Conservation (phyloP, 768 basidiomycete genomes). For the Suillus bovinus region DNA sequence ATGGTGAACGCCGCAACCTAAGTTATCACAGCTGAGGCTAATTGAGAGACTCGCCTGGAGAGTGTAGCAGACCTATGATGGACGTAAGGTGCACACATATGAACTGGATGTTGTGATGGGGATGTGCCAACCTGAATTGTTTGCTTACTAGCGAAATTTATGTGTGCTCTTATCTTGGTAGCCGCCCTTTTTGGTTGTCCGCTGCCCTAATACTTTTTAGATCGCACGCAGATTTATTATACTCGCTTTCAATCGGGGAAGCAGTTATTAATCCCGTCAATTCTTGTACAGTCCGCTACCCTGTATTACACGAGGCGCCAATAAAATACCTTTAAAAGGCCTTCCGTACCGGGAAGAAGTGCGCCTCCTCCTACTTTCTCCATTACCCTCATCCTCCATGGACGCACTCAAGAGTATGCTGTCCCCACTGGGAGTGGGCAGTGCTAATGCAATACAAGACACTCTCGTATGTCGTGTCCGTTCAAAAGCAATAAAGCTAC, state of each 20-base stretch:
- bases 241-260: slow-evolving; percentile 26
- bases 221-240: slow-evolving; percentile 19
- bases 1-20: slow-evolving; percentile 8
- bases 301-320: slow-evolving; percentile 35
- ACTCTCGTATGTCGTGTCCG: slow-evolving; percentile 56
- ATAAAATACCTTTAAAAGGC: slow-evolving; percentile 37
- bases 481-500: not conserved
- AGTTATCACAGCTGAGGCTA: slow-evolving; percentile 8
- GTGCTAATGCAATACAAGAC: slow-evolving; percentile 71
- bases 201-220: slow-evolving; percentile 16
- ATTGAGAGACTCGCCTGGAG: not conserved
- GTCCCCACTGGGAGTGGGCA: slow-evolving; percentile 62
- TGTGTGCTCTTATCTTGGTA: slow-evolving; percentile 10
- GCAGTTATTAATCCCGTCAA: slow-evolving; percentile 31
- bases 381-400: slow-evolving; percentile 41
- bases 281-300: slow-evolving; percentile 23
- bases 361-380: slow-evolving; percentile 34
- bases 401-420: slow-evolving; percentile 69
- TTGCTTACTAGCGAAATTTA: slow-evolving; percentile 1
- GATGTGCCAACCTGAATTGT: not conserved
- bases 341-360: slow-evolving; percentile 33
- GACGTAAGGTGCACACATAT: slow-evolving; percentile 6
- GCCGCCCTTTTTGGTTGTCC: slow-evolving; percentile 20
- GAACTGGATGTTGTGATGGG: slow-evolving; percentile 1
- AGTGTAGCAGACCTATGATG: too few relatives aligned